These are phyloP conservation scores for Panellus pusillus DNA, from an alignment of 768 basidiomycete genomes.

Conservation along the genomic window DNA sequence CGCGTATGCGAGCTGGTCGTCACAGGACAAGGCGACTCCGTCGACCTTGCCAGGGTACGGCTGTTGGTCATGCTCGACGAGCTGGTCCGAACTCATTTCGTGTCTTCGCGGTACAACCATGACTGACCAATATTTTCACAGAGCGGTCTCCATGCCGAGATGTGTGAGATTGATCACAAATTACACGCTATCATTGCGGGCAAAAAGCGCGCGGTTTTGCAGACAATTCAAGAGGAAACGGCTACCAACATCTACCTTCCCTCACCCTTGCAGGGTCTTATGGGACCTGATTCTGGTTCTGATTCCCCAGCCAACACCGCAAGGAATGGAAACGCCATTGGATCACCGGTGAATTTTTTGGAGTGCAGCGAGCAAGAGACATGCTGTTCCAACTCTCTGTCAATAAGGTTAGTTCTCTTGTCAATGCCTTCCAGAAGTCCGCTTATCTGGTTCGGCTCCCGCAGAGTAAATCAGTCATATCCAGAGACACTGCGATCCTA, in stretches of 20 bases:
- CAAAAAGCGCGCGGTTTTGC: conserved; percentile 81
- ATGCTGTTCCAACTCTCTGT: conserved; percentile 90
- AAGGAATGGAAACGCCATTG: conserved; percentile 81
- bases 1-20: conserved; percentile 91
- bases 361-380: conserved; percentile 90
- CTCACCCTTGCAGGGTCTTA: conserved; percentile 82
- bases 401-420: conserved; percentile 63
- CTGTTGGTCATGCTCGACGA: conserved; percentile 94
- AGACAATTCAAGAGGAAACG: conserved; percentile 95
- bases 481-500: conserved; percentile 89
- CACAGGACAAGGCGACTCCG: conserved; percentile 84
- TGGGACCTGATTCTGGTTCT: conserved; percentile 60
- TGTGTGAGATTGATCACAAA: conserved; percentile 93
- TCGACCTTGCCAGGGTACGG: conserved; percentile 88
- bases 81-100: conserved; percentile 57
- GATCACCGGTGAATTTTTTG: conserved; percentile 98
- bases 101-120: not conserved
- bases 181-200: conserved; percentile 90
- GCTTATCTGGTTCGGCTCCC: conserved; percentile 3
- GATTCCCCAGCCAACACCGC: conserved; percentile 36
- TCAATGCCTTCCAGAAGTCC: conserved; percentile 1
- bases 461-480: conserved; percentile 87
- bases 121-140: conserved; percentile 32
- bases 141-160: conserved; percentile 90
- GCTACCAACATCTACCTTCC: conserved; percentile 97